Evolutionary conservation across 352 stramenopile species (phyloP).

Genomic region (Pythium volutum): DNA sequence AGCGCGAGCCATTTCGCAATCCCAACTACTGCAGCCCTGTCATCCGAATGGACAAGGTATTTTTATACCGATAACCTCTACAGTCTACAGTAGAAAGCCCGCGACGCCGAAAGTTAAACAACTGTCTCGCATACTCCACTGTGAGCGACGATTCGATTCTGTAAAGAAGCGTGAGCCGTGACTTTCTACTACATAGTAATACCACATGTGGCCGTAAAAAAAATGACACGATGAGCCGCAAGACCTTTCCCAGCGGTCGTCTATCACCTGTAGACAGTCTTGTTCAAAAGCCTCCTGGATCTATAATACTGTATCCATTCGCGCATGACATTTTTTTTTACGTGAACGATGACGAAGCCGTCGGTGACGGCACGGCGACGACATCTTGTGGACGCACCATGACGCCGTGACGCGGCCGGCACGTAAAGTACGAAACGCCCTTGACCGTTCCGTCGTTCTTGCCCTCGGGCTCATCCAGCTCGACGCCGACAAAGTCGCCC

Average conservation of each 20-base stretch:
- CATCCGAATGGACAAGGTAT: no score
- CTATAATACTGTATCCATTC: neutral
- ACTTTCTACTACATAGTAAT: no score
- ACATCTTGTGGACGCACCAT: constrained; percentile 51
- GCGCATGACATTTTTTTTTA: no score
- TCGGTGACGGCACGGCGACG: neutral
- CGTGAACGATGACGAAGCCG: neutral
- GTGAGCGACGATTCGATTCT: neutral
- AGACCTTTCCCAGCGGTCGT: neutral
- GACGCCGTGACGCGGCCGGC: constrained; percentile 45
- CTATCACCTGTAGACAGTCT: neutral
- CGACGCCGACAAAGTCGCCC: constrained; percentile 62
- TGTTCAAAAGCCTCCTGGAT: neutral
- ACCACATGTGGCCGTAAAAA: no score
- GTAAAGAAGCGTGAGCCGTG: neutral
- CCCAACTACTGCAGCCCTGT: no score
- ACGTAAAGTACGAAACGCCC: constrained; percentile 63
- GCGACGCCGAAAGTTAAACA: no score
- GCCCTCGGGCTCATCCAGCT: constrained; percentile 47
- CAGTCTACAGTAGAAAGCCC: no score
- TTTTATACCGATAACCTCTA: no score
- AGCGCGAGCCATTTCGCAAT: no score
- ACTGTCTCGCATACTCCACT: no score
- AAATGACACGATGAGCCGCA: no score
- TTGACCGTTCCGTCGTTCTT: constrained; percentile 80